A percentile compares a stretch with the other conserved stretches of the same genome.
These are phyloP conservation scores for Rheum nobile DNA, from an alignment of 148 eudicot species.

Conservation along the genomic window DNA sequence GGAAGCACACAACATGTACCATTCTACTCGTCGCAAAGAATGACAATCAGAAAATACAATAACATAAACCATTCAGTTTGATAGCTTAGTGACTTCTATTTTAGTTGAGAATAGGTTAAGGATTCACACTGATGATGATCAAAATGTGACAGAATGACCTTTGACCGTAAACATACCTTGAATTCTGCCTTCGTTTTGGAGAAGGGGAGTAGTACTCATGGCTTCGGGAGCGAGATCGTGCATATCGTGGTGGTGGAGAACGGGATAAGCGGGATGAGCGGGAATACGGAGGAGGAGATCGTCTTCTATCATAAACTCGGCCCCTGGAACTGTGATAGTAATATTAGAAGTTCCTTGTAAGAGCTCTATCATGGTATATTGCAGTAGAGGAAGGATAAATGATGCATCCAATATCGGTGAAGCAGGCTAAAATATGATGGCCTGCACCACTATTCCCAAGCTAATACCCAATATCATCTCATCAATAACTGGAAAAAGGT, in stretches of 20 bases:
- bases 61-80: background rate
- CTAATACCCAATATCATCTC: background rate
- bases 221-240: constrained; percentile 55
- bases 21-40: background rate
- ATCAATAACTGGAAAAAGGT: background rate
- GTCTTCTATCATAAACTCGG: constrained; percentile 53
- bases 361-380: background rate
- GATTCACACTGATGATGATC: background rate
- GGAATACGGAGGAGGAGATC: constrained; percentile 66
- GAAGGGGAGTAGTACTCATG: constrained; percentile 53
- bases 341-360: background rate
- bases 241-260: constrained; percentile 67
- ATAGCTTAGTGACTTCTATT: background rate
- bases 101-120: background rate
- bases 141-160: background rate
- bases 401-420: background rate
- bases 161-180: constrained; percentile 25
- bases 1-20: too few relatives aligned
- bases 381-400: background rate
- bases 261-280: constrained; percentile 50
- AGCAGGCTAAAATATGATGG: background rate
- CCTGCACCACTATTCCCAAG: background rate
- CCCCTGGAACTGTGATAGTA: constrained; percentile 19
- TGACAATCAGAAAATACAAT: background rate
- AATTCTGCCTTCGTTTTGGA: constrained; percentile 49